Evolutionary conservation across 2,329 filamentous ascomycete genomes (phyloP), one percentile per base, ranked within the genome.

Genomic region (Fusarium devonianum): DNA sequence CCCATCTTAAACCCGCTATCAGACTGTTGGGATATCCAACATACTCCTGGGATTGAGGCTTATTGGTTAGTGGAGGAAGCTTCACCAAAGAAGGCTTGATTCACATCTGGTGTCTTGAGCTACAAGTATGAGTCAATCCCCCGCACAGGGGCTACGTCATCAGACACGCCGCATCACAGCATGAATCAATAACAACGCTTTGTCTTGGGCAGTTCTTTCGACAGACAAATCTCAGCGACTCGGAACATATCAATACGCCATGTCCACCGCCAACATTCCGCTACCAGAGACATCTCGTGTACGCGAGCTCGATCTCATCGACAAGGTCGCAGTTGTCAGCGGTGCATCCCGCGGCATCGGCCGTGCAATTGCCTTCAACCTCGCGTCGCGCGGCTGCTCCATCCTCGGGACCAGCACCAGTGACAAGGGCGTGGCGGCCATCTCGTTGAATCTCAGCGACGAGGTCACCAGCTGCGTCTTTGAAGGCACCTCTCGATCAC

Each of bases 341-440:
- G 60, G 61, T 3, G 50, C 53, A 11, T 64, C 61, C 0, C 43
- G 61, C 2, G 65, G 66, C 1, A 68, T 69, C 9, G 65, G 67
- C 1, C 60, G 62, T 3, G 67, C 64, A 3, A 64, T 67, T 12
- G 63, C 61, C 4, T 56, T 62, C 26, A 60, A 68, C 17, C 51
- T 69, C 3, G 65, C 66, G 0, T 60, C 60, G 0, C 56, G 68
- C 13, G 68, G 68, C 5, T 68, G 65, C 25, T 64, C 56, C 3
- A 56, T 71, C 12, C 65, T 73, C 1, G 70, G 67, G 4, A 73
- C 69, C 2, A 72, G 68, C 35, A 61, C 60, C 3, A 58, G 54
- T 10, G 34, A 57, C 0, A 17, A 47, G 1, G 64, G 63, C 6
- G 18, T 69, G 4, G 8, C 36, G 2, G 39, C 60, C 0, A 18